phyloP scores from a whole-genome alignment of 164 flowering plant species.

The Aristolochia fimbriata region DNA sequence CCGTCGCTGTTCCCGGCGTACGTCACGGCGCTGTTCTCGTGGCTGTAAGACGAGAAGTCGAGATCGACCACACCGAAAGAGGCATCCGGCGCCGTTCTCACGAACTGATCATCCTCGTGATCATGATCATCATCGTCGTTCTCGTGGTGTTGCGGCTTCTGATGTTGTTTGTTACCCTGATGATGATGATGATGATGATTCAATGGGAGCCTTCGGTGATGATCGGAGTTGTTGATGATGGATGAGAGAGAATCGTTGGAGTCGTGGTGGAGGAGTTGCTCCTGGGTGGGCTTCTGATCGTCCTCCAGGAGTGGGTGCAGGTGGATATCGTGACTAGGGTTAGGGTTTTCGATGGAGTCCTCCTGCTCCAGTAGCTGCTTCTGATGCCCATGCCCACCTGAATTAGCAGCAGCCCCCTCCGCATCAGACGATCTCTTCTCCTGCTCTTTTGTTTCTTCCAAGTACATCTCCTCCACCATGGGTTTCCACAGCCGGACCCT shows the following conservation, averaged over 20 bases:
- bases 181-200: too few relatives aligned
- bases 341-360: neutral
- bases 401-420: neutral
- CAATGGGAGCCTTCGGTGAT: slow-evolving; percentile 9
- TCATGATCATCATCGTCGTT: too few relatives aligned
- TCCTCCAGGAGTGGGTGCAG: slow-evolving; percentile 17
- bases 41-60: slow-evolving; percentile 59
- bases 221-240: slow-evolving; percentile 42
- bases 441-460: slow-evolving; percentile 76
- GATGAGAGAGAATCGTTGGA: slow-evolving; percentile 76
- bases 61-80: slow-evolving; percentile 36
- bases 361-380: slow-evolving; percentile 12
- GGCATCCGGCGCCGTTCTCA: slow-evolving; percentile 11
- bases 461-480: slow-evolving; percentile 95
- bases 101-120: too few relatives aligned
- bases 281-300: slow-evolving; percentile 59
- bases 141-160: slow-evolving; percentile 18
- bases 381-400: neutral
- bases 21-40: slow-evolving; percentile 17
- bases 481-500: slow-evolving; percentile 98
- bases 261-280: slow-evolving; percentile 33
- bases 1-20: slow-evolving; percentile 15
- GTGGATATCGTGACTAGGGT: slow-evolving; percentile 7
- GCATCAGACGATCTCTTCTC: slow-evolving; percentile 32
- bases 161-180: slow-evolving; percentile 9